Conservation (phyloP, 1,139 yeast genomes). For the Hansenula sp. region DNA sequence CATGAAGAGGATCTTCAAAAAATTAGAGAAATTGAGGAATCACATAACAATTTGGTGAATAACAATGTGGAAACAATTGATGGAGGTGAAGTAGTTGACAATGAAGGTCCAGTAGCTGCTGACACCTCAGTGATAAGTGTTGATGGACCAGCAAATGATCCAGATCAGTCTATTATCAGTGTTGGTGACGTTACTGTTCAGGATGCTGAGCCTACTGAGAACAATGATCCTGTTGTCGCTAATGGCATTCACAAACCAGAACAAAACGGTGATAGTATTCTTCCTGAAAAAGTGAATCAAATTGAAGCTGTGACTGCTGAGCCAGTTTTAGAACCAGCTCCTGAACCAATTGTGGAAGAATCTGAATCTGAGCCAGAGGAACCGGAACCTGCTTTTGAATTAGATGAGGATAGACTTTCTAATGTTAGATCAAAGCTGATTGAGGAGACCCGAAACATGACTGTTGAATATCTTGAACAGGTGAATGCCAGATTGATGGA, state of each 20-base stretch:
- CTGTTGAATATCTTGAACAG: slow-evolving; percentile 71
- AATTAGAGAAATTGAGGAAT: slow-evolving; percentile 2
- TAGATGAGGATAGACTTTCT: slow-evolving; percentile 30
- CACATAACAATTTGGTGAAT: neutral
- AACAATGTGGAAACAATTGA: neutral
- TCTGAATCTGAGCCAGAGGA: slow-evolving; percentile 7
- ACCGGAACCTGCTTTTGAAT: slow-evolving; percentile 13
- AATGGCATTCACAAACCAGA: too few species aligned
- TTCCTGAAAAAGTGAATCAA: neutral
- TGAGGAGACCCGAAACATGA: slow-evolving; percentile 40
- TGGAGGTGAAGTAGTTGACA: neutral
- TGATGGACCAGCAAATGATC: neutral
- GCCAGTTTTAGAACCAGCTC: slow-evolving; percentile 3
- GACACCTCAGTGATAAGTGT: neutral
- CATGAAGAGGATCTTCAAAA: slow-evolving; percentile 32
- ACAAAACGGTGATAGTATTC: too few species aligned
- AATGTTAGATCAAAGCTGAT: slow-evolving; percentile 29
- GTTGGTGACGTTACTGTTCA: neutral
- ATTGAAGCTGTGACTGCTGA: neutral
- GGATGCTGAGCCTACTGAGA: neutral
- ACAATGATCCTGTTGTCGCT: neutral
- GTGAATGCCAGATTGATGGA: slow-evolving; percentile 71
- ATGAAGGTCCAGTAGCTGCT: neutral
- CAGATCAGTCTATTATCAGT: neutral
- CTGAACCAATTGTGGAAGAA: slow-evolving; percentile 5